phyloP scores from a whole-genome alignment of 164 flowering plant genomes.

The Sextonia rubra region DNA sequence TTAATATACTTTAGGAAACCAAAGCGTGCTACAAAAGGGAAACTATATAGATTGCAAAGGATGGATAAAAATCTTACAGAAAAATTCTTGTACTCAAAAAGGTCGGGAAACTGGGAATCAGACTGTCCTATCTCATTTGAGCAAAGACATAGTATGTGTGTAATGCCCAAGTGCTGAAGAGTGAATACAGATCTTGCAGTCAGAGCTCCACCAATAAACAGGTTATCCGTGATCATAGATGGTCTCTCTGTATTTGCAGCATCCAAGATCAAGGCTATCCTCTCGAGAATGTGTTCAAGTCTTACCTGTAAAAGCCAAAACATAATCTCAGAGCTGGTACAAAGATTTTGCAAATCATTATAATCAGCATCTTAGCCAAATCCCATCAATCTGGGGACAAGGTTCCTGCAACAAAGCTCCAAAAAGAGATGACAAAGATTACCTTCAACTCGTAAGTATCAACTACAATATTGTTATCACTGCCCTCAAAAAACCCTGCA shows the following conservation, averaged over 20 bases:
- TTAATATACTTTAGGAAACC: background rate
- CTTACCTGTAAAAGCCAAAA: constrained; percentile 53
- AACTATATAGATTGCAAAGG: background rate
- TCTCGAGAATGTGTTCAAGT: constrained; percentile 96
- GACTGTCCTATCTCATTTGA: constrained; percentile 95
- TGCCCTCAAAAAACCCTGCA: constrained; percentile 87
- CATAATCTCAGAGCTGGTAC: background rate
- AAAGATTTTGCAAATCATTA: too few relatives aligned
- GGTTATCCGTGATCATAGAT: constrained; percentile 43
- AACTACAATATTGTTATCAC: constrained; percentile 65
- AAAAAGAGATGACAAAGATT: background rate
- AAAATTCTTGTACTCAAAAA: constrained; percentile 79
- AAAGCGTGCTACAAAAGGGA: background rate
- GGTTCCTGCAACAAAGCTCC: background rate
- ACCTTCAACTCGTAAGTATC: constrained; percentile 99
- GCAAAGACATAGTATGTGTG: constrained; percentile 90
- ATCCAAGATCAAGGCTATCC: constrained; percentile 81
- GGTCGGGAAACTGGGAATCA: constrained; percentile 81
- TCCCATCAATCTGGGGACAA: too few relatives aligned
- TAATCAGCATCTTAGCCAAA: too few relatives aligned
- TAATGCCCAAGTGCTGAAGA: constrained; percentile 74
- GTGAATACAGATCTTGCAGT: constrained; percentile 92
- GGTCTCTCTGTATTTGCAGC: constrained; percentile 94
- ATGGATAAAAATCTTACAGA: constrained; percentile 53
- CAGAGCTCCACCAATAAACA: constrained; percentile 90